Evolutionary conservation across 73 alveolate genomes (phyloP), one percentile per base, ranked within the genome.

Genomic region (Paramecium tetraurelia): DNA sequence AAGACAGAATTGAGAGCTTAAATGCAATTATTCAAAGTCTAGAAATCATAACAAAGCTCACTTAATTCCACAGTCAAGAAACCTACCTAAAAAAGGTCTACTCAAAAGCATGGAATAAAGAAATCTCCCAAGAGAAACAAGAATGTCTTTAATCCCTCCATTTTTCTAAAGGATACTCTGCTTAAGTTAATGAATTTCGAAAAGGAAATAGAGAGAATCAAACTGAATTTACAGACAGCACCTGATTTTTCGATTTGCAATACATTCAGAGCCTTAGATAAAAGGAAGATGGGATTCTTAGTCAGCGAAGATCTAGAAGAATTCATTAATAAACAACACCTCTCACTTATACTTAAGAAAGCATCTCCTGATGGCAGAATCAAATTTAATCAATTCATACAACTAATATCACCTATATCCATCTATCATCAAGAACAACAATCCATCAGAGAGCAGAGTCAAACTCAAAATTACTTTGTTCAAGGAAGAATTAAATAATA

Each of bases 1-100:
- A 80, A 80, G 24, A 80, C 90, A 27, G 75, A 80, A 24, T 7
- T 80, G 16, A 80, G 90, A 80, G 90, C 90, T 4, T 48, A 80
- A 80, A 80, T 80, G 90, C 16, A 80, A 44, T 35, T 80, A 22
- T 80, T 31, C n/a, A 80, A 80, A 22, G 70, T 80, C 5, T 20
- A 80, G 12, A 80, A 21, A 24, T 44, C 75, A 80, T 12, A 72
- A 11, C 12, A 20, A 24, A 27, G 33, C 0, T 80, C 8, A 11
- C 43, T 0, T n/a, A 48, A 22, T 40, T 44, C 75, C n/a, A 80
- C 70, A 20, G 18, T 14, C 21, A 80, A 80, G 3, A 80, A 80
- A 41, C 43, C 46, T 11, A 38, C 40, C 5, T 11, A 31, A 29
- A 75, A 75, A 31, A 29, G 14, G 14, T 40, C 48, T 75, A 9